These are phyloP conservation scores for Funneliformis geosporum DNA, from an alignment of 192 early-diverging fungal species.

Conservation along the genomic window DNA sequence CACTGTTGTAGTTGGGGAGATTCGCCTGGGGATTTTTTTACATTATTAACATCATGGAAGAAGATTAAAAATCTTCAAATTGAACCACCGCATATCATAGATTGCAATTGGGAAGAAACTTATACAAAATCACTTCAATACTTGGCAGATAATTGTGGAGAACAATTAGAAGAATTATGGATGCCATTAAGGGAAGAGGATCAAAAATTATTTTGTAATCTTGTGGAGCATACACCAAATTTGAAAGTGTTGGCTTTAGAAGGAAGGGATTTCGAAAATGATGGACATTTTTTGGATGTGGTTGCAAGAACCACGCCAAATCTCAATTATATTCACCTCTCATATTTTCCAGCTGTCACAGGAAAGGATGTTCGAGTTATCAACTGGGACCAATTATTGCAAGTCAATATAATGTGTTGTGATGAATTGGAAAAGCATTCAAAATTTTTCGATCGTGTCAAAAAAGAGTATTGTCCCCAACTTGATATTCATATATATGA, in stretches of 20 bases:
- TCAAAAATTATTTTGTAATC: slow-evolving; percentile 15
- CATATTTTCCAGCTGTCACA: slow-evolving; percentile 16
- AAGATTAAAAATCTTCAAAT: slow-evolving; percentile 14
- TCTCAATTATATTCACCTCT: slow-evolving; percentile 15
- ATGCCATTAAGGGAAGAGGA: slow-evolving; percentile 19
- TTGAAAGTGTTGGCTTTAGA: slow-evolving; percentile 18
- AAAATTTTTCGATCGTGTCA: slow-evolving; percentile 8
- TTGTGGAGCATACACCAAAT: slow-evolving; percentile 19
- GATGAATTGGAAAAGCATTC: neutral
- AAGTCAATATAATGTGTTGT: slow-evolving; percentile 23
- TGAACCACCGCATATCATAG: slow-evolving; percentile 1
- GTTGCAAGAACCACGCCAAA: slow-evolving; percentile 10
- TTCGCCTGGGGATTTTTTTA: neutral
- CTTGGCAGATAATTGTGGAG: slow-evolving; percentile 9
- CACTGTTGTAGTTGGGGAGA: slow-evolving; percentile 13
- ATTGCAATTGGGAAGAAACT: neutral
- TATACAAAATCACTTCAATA: slow-evolving; percentile 15
- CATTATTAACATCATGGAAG: slow-evolving; percentile 22
- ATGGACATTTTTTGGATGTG: slow-evolving; percentile 6
- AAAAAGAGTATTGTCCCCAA: neutral
- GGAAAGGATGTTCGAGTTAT: neutral
- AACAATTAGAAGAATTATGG: slow-evolving; percentile 20
- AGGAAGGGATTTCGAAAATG: slow-evolving; percentile 1
- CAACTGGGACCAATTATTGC: neutral
- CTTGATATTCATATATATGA: slow-evolving; percentile 24